Conservation (phyloP, 2,329 filamentous ascomycete genomes). For the Ophiocordyceps camponoti-leonardi region DNA sequence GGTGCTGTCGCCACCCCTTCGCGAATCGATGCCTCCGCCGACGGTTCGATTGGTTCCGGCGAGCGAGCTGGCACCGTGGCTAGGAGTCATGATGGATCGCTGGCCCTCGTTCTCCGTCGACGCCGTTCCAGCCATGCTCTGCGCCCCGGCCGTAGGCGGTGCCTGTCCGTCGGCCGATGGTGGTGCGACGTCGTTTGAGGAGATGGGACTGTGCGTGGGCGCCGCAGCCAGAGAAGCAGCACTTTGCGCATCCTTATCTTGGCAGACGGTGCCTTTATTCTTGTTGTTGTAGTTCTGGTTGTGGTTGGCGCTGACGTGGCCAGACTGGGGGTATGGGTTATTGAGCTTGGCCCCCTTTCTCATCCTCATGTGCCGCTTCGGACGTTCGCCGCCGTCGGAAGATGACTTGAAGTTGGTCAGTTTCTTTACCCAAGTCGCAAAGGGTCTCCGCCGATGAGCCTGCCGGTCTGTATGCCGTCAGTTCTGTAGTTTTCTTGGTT, state of each 20-base stretch:
- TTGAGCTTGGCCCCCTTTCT: slow-evolving; percentile 53
- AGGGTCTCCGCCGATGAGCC: slow-evolving; percentile 59
- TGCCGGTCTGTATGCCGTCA: slow-evolving; percentile 38
- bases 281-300: slow-evolving; percentile 6
- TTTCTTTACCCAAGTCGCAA: slow-evolving; percentile 88
- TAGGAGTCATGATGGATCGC: slow-evolving; percentile 58
- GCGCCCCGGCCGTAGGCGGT: slow-evolving; percentile 44
- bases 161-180: slow-evolving; percentile 41
- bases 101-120: slow-evolving; percentile 70
- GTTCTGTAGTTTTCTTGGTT: background rate
- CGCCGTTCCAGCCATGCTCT: slow-evolving; percentile 61
- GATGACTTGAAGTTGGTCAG: slow-evolving; percentile 72
- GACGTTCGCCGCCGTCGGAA: slow-evolving; percentile 38
- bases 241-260: slow-evolving; percentile 13
- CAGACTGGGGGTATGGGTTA: slow-evolving; percentile 83
- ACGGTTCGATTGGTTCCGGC: slow-evolving; percentile 60
- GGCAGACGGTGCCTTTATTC: slow-evolving; percentile 12
- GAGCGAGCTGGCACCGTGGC: slow-evolving; percentile 47
- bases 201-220: slow-evolving; percentile 34
- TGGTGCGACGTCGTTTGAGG: slow-evolving; percentile 40
- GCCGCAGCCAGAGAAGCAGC: slow-evolving; percentile 38
- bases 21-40: slow-evolving; percentile 47
- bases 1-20: slow-evolving; percentile 56
- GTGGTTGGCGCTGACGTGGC: slow-evolving; percentile 25
- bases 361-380: slow-evolving; percentile 23